phyloP scores from a whole-genome alignment of 805 yeast genomes.

The Suhomyces prunicola region DNA sequence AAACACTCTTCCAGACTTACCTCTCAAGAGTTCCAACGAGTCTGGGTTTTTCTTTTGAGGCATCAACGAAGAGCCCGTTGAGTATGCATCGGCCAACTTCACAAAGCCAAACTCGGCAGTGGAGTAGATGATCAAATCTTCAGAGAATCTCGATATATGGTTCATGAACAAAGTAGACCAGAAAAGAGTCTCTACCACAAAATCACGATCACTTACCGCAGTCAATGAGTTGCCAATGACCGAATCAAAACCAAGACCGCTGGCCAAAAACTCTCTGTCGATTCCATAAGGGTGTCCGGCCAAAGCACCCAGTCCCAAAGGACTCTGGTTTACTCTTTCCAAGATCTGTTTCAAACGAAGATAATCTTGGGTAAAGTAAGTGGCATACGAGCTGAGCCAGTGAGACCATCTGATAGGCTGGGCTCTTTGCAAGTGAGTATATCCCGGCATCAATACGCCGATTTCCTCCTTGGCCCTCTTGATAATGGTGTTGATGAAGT shows the following conservation, averaged over 20 bases:
- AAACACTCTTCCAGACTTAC: constrained; percentile 95
- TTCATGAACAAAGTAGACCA: constrained; percentile 95
- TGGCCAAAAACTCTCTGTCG: constrained; percentile 86
- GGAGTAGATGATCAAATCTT: constrained; percentile 92
- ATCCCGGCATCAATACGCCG: constrained; percentile 96
- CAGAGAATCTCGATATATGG: constrained; percentile 91
- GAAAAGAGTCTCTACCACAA: constrained; percentile 91
- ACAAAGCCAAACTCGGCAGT: constrained; percentile 97
- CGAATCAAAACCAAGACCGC: constrained; percentile 72
- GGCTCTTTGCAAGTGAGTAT: constrained; percentile 97
- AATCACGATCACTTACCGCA: constrained; percentile 98
- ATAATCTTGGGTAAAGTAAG: constrained; percentile 89
- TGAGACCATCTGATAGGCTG: constrained; percentile 99
- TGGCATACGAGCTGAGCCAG: constrained; percentile 92
- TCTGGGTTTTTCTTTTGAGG: constrained; percentile 99
- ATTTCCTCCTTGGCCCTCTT: constrained; percentile 82
- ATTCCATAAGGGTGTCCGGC: constrained; percentile 99
- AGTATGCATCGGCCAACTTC: constrained; percentile 92
- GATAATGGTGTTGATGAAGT: constrained; percentile 64
- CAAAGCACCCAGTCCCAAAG: constrained; percentile 95
- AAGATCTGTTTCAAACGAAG: constrained; percentile 78
- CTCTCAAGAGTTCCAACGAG: constrained; percentile 89
- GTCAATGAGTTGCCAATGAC: constrained; percentile 93
- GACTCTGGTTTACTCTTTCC: constrained; percentile 80
- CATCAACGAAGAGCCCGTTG: constrained; percentile 98